Evolutionary conservation across 805 yeast species (phyloP), one percentile per base, ranked within the genome.

Genomic region (Zygosaccharomyces bailii): DNA sequence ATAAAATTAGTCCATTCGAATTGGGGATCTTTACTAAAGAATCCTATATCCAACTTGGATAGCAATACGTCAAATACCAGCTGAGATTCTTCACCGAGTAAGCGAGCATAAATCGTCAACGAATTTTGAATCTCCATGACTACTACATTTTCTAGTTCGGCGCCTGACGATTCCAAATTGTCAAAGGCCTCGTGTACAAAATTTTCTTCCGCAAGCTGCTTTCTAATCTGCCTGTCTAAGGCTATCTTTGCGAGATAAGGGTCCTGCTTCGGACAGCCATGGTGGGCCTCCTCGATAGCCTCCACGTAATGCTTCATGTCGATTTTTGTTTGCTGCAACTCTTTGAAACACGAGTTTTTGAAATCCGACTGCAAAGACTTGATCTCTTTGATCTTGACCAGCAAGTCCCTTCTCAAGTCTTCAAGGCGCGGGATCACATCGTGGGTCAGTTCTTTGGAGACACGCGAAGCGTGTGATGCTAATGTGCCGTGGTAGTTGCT

Each of bases 1-100:
- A 90, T 76, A 52, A 87, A 93, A 25, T 86, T 76, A 48, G 85
- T 86, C 96, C 97, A 91, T 70, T 93, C 98, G 60, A 80, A 79
- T 29, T 78, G 73, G 9, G 96, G 81, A 48, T 85, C 89, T 59
- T 85, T 84, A 27, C 84, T 75, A 50, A 89, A 75, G 52, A 89
- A 79, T 2, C 89, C 89, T 31, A 67, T 58, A 54, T 80, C 84
- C 45, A 87, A 68, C 60, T 78, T 80, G 2, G 89, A 80, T 33
- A 83, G 72, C 49, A 87, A 68, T 38, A 73, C 74, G 50, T 81
- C 81, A 53, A 85, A 78, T 13, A 87, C 80, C 35, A 83, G 71
- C 54, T 82, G 83, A 32, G 89, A 82, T 63, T 85, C 88, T 55
- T 79, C 80, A 24, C 85, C 86, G 46, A 86, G 68, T 30, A 84